These are phyloP conservation scores for Blastosporella zonata DNA, from an alignment of 1,284 basidiomycete genomes.

Conservation along the genomic window DNA sequence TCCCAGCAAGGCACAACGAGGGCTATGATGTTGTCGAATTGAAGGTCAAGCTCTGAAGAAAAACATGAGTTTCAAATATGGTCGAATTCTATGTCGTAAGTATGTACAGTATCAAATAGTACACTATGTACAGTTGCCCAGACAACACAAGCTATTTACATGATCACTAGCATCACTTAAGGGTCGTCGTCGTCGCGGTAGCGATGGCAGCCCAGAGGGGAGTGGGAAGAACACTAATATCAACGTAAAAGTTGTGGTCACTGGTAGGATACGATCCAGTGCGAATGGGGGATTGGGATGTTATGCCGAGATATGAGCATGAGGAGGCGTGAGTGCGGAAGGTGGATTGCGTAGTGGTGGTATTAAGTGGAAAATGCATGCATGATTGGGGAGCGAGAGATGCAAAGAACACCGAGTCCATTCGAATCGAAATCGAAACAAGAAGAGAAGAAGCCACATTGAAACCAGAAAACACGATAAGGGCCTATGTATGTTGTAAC, in stretches of 20 bases:
- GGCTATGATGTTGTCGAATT: slow-evolving; percentile 3
- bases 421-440: neutral
- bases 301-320: neutral
- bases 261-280: slow-evolving; percentile 1
- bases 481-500: neutral
- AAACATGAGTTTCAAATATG: neutral
- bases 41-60: slow-evolving; percentile 4
- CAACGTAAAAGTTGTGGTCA: neutral
- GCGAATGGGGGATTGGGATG: neutral
- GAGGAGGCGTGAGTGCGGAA: neutral
- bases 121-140: slow-evolving; percentile 7
- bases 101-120: slow-evolving; percentile 1
- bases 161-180: neutral
- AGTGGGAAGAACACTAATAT: neutral
- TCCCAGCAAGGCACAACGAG: neutral
- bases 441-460: neutral
- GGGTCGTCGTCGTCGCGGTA: neutral
- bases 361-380: slow-evolving; percentile 10
- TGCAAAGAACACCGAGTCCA: slow-evolving; percentile 4
- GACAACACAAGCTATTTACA: slow-evolving; percentile 9
- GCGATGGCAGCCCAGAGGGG: neutral
- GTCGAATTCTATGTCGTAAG: slow-evolving; percentile 7
- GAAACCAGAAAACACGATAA: neutral
- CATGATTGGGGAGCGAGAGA: neutral
- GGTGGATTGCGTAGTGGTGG: slow-evolving; percentile 2